Base-by-base conservation (phyloP, 2,329 filamentous ascomycete species). In the Nakataea oryzae region DNA sequence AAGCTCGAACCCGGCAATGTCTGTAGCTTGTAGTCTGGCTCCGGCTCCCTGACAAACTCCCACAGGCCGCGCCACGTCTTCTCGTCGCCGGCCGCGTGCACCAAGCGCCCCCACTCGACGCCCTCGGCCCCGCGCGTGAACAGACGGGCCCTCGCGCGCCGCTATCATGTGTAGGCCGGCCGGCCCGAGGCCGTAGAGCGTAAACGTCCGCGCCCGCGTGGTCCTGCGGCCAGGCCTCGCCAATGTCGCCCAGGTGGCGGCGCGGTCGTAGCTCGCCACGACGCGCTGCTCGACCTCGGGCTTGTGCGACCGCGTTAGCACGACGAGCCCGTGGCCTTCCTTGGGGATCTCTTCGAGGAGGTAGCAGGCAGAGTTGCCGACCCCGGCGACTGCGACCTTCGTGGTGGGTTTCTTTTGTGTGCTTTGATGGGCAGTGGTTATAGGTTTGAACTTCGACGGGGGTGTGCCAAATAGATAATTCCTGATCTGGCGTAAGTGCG, bases 341-440 rank as follows among this genome's bases (percentile, higher is more conserved):
- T 57, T 54, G 21, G 62, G 63, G 1, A 62, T 11, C 63, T 64
- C 63, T 27, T 64, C 63, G 12, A 64, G 58, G n/a, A 64, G 26
- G 28, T 64, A 64, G 58, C 60, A 59, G 54, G 58, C 63, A 56
- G 62, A 26, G 59, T 64, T 59, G 60, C 63, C 63, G 21, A 61
- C 57, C 3, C 58, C 63, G 6, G 61, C 63, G 41, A 64, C 57
- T 11, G 63, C 63, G 21, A 64, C 58, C 27, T 59, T 59, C 58
- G 47, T 59, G 27, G 13, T 59, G 29, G 54, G 28, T 14, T 17
- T 3, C 12, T 29, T 24, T 13, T 12, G 3, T n/a, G 7, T 28
- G 26, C n/a, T 55, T 55, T 55, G 54, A 27, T 56, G 21, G 13
- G 24, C 3, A 13, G 2, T 56, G 54, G 13, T 26, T n/a, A n/a